Evolutionary conservation across 306 rosid genomes (phyloP).

Genomic region (Abrus precatorius): DNA sequence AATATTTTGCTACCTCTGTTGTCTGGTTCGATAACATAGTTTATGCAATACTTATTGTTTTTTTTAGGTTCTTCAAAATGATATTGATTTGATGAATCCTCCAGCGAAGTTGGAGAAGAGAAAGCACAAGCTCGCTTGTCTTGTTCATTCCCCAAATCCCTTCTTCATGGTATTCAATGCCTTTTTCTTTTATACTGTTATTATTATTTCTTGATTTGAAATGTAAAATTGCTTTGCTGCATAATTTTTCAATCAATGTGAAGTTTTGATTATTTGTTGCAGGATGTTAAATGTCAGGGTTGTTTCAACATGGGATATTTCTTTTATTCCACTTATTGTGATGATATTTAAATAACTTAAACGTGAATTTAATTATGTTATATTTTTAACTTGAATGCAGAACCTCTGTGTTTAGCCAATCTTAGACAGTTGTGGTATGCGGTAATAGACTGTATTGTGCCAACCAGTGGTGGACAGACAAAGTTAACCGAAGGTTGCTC

Average conservation of each 20-base stretch:
- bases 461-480: constrained; percentile 66
- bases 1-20: background rate
- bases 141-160: constrained; percentile 63
- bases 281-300: constrained; percentile 60
- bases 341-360: background rate
- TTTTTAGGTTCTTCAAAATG: constrained; percentile 62
- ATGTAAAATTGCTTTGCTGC: background rate
- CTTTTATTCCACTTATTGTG: background rate
- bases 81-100: constrained; percentile 62
- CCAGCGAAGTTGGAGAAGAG: constrained; percentile 62
- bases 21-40: background rate
- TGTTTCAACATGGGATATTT: constrained; percentile 57
- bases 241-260: background rate
- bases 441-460: constrained; percentile 62
- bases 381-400: constrained; percentile 43
- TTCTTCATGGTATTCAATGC: constrained; percentile 59
- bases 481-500: constrained; percentile 62
- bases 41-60: too few relatives aligned
- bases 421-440: constrained; percentile 64
- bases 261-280: background rate
- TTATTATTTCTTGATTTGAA: background rate
- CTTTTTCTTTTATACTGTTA: background rate
- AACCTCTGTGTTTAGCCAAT: constrained; percentile 65
- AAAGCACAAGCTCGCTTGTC: constrained; percentile 63
- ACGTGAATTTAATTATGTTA: background rate